phyloP scores from a whole-genome alignment of 805 yeast species.

The Kurtzmaniella fragi region DNA sequence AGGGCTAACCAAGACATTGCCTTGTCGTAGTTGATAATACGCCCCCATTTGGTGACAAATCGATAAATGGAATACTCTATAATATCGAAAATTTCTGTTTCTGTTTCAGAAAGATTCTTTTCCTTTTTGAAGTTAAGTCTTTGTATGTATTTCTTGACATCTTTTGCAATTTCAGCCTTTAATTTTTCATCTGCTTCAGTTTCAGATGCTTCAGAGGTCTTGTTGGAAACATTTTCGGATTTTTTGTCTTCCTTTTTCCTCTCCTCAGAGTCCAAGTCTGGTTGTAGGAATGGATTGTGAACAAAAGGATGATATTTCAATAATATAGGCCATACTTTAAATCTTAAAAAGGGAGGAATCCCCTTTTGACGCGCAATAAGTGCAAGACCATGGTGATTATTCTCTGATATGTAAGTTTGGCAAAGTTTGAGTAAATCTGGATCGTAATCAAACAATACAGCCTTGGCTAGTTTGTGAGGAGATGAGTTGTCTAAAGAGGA shows the following conservation, averaged over 20 bases:
- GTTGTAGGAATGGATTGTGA: slow-evolving; percentile 63
- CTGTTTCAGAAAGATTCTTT: slow-evolving; percentile 33
- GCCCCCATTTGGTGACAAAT: slow-evolving; percentile 77
- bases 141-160: slow-evolving; percentile 57
- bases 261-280: slow-evolving; percentile 36
- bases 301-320: slow-evolving; percentile 84
- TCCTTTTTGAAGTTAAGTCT: slow-evolving; percentile 25
- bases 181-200: slow-evolving; percentile 1
- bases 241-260: slow-evolving; percentile 8
- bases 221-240: slow-evolving; percentile 11
- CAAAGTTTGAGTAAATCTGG: slow-evolving; percentile 49
- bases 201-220: slow-evolving; percentile 6
- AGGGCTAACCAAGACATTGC: slow-evolving; percentile 87
- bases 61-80: slow-evolving; percentile 57
- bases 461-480: slow-evolving; percentile 5
- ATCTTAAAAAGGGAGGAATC: slow-evolving; percentile 75
- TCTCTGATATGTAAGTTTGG: slow-evolving; percentile 47
- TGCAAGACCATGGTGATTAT: slow-evolving; percentile 73
- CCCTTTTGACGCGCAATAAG: slow-evolving; percentile 78
- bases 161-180: slow-evolving; percentile 39
- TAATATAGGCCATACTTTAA: slow-evolving; percentile 79
- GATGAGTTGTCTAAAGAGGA: no score
- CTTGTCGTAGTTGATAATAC: slow-evolving; percentile 67
- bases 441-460: slow-evolving; percentile 28
- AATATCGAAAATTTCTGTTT: slow-evolving; percentile 47